phyloP scores from a whole-genome alignment of 768 basidiomycete genomes.

The Suillus lakei region DNA sequence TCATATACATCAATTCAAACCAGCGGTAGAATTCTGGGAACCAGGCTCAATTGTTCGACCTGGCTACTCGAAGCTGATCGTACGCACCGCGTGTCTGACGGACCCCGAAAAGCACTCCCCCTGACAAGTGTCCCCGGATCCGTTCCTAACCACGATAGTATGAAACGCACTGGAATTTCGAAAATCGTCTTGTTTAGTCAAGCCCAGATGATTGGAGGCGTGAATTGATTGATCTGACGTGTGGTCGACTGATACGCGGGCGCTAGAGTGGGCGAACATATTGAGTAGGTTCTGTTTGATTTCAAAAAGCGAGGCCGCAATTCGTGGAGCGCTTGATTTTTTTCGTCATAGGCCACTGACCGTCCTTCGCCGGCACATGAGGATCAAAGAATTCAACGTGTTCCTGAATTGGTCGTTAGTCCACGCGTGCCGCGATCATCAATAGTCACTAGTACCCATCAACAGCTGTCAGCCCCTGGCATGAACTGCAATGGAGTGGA shows the following conservation, averaged over 20 bases:
- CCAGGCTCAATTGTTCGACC: not conserved
- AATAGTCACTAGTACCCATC: not conserved
- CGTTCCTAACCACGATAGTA: not conserved
- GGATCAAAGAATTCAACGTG: not conserved
- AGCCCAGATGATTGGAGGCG: not conserved
- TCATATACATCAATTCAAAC: not conserved
- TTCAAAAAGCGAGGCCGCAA: not conserved
- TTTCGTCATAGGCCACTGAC: not conserved
- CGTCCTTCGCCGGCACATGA: not conserved
- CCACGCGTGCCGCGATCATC: not conserved
- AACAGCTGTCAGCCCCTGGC: not conserved
- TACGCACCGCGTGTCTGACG: not conserved
- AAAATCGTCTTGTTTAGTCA: not conserved
- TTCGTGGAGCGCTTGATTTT: not conserved
- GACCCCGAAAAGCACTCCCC: not conserved
- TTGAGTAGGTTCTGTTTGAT: not conserved
- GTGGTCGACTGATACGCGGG: not conserved
- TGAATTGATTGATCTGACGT: not conserved
- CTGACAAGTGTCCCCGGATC: not conserved
- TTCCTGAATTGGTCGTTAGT: not conserved
- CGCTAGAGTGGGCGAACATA: not conserved
- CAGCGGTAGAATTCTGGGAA: not conserved
- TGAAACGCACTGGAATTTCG: not conserved
- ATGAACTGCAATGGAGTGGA: not conserved
- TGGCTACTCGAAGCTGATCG: not conserved